Evolutionary conservation across 306 rosid genomes (phyloP).

Genomic region (Abrus precatorius): DNA sequence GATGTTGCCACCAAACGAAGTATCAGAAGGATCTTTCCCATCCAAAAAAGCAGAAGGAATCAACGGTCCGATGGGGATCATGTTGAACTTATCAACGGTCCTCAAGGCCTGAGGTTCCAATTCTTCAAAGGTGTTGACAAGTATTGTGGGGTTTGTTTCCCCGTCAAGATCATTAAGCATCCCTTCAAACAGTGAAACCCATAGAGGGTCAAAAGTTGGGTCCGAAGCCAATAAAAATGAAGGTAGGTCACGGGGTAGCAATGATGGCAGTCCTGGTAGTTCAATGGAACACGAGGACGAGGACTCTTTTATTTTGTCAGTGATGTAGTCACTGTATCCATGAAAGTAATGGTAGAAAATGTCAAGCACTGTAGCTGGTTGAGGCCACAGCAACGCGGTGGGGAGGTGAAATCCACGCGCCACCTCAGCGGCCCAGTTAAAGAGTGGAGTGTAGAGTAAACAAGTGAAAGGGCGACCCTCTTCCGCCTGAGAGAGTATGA

Average conservation of each 20-base stretch:
- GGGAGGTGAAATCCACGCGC: conserved; percentile 52
- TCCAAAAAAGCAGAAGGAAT: conserved; percentile 51
- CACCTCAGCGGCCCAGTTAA: conserved; percentile 49
- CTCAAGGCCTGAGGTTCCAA: conserved; percentile 50
- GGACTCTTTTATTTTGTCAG: not conserved
- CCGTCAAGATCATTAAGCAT: conserved; percentile 44
- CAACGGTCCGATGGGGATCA: conserved; percentile 71
- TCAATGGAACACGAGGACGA: not conserved
- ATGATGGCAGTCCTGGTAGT: conserved; percentile 44
- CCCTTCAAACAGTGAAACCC: not conserved
- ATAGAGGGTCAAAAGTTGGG: not conserved
- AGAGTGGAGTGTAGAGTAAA: conserved; percentile 44
- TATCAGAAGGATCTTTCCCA: conserved; percentile 29
- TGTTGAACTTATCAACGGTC: conserved; percentile 23
- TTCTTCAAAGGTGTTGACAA: conserved; percentile 59
- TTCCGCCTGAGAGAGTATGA: conserved; percentile 25
- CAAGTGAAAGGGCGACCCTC: conserved; percentile 55
- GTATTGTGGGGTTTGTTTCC: conserved; percentile 34
- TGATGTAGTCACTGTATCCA: conserved; percentile 40
- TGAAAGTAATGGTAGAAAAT: conserved; percentile 53
- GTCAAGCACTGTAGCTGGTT: conserved; percentile 50
- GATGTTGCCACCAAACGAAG: conserved; percentile 56
- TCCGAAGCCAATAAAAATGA: not conserved
- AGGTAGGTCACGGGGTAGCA: conserved; percentile 38
- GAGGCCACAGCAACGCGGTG: conserved; percentile 39